Percentiles rank a stretch among this genome's conserved stretches.
Conservation (phyloP, 305 asterid species). For the Coffea humblotiana region DNA sequence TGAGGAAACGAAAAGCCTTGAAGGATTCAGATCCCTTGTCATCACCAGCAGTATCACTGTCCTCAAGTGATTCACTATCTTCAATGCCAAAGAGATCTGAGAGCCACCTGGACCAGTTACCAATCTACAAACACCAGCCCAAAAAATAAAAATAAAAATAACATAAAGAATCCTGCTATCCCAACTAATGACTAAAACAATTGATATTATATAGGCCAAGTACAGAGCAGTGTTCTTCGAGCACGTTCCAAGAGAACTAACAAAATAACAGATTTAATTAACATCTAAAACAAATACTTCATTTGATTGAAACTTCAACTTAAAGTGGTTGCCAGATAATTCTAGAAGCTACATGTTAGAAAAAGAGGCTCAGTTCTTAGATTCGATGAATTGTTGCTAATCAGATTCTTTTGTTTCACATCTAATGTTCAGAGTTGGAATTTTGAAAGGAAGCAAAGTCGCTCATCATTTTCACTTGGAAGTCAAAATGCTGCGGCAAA, state of each 20-base stretch:
- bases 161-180: background rate
- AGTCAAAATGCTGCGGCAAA: background rate
- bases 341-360: background rate
- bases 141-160: background rate
- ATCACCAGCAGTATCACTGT: conserved; percentile 15
- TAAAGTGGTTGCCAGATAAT: background rate
- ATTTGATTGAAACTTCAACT: background rate
- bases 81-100: conserved; percentile 71
- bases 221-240: background rate
- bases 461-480: background rate
- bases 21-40: conserved; percentile 42
- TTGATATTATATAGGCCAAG: conserved; percentile 1
- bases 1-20: conserved; percentile 80
- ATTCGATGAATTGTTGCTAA: background rate
- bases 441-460: background rate
- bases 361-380: background rate
- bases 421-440: background rate
- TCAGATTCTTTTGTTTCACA: background rate
- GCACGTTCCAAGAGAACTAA: background rate
- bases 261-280: background rate
- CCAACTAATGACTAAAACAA: background rate
- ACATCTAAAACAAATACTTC: background rate
- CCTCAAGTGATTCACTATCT: conserved; percentile 48
- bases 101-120: conserved; percentile 92
- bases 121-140: conserved; percentile 58